Evolutionary conservation across 1,139 yeast species (phyloP).

Genomic region (Arxiozyma slooffiae): DNA sequence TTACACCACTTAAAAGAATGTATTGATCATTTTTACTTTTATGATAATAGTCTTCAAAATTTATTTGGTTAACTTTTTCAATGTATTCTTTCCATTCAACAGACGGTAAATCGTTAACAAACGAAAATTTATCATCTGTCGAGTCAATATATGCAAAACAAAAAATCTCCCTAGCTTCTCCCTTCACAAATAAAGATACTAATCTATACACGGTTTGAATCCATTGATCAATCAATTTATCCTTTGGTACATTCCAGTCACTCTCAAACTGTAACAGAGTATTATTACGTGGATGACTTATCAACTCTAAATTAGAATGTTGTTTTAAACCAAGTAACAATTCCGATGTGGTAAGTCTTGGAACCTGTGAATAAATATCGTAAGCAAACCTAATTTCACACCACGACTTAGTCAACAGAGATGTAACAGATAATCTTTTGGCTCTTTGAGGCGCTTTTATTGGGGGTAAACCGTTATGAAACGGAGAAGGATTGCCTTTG

Average conservation of each 20-base stretch:
- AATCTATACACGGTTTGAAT: conserved; percentile 2
- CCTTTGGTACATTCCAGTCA: conserved; percentile 18
- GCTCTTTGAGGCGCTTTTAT: conserved; percentile 2
- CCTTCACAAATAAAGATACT: conserved; percentile 31
- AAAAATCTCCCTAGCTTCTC: conserved; percentile 52
- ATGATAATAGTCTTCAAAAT: background rate
- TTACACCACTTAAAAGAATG: conserved; percentile 50
- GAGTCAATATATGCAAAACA: conserved; percentile 45
- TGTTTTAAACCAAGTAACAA: conserved; percentile 35
- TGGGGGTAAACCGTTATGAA: conserved; percentile 7
- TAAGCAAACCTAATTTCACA: conserved; percentile 44
- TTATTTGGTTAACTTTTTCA: background rate
- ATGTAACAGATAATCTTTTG: conserved; percentile 35
- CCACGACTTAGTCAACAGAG: conserved; percentile 40
- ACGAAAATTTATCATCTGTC: conserved; percentile 3
- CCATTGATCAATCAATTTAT: conserved; percentile 11
- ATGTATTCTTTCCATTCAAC: background rate
- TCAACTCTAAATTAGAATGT: conserved; percentile 38
- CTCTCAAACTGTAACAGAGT: conserved; percentile 22
- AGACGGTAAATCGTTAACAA: background rate
- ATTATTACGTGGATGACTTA: conserved; percentile 32
- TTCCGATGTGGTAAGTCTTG: conserved; percentile 26
- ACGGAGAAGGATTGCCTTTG: conserved; percentile 13
- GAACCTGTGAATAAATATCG: conserved; percentile 35
- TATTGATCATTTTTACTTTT: conserved; percentile 8